Evolutionary conservation across 129 eudicot species (phyloP).

Genomic region (Erigeron canadensis): DNA sequence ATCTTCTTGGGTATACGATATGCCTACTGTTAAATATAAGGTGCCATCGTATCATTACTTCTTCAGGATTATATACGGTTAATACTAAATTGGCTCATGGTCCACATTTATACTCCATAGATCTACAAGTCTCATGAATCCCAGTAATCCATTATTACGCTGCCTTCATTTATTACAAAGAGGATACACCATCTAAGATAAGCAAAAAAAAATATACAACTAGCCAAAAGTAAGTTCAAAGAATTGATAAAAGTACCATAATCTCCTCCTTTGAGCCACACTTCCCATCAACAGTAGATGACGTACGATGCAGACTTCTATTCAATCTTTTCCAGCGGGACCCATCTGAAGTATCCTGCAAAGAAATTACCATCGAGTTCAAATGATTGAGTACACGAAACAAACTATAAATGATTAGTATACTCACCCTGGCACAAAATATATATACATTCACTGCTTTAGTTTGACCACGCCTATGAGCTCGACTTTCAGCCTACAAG

Average conservation of each 20-base stretch:
- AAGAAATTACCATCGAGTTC: constrained; percentile 18
- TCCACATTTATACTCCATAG: constrained; percentile 7
- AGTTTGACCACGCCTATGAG: constrained; percentile 92
- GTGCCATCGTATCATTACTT: neutral
- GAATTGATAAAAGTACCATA: constrained; percentile 43
- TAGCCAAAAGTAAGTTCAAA: constrained; percentile 7
- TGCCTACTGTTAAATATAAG: neutral
- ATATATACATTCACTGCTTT: constrained; percentile 84
- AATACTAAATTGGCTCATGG: neutral
- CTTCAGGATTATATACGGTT: neutral
- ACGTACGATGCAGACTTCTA: constrained; percentile 74
- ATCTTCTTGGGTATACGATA: neutral
- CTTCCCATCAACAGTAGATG: constrained; percentile 86
- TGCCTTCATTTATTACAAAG: neutral
- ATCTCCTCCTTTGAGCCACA: constrained; percentile 65
- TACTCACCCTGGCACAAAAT: constrained; percentile 81
- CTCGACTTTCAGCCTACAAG: constrained; percentile 91
- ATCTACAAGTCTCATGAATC: neutral
- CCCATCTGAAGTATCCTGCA: constrained; percentile 85
- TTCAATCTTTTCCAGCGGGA: constrained; percentile 69
- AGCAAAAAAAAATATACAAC: neutral
- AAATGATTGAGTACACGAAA: constrained; percentile 7
- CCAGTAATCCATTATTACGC: neutral
- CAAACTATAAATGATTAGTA: constrained; percentile 17
- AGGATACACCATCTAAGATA: neutral